phyloP scores from a whole-genome alignment of 2,329 filamentous ascomycete genomes.

The Cytospora piceicola region DNA sequence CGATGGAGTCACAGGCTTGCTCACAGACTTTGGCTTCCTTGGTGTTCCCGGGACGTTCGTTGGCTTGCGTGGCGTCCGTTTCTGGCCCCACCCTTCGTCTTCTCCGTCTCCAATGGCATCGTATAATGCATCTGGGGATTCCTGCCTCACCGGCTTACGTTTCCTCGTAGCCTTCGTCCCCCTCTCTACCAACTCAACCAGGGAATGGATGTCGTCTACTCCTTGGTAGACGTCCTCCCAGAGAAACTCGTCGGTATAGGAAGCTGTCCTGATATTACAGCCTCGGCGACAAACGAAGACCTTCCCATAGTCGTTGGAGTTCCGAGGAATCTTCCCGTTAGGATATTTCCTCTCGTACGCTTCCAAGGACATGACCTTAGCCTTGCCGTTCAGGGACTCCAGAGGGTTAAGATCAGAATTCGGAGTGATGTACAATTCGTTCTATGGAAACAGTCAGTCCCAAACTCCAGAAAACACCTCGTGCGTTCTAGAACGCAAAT shows the following conservation, averaged over 20 bases:
- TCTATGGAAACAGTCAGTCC: conserved; percentile 49
- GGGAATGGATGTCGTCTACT: conserved; percentile 62
- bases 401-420: conserved; percentile 87
- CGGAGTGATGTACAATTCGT: conserved; percentile 90
- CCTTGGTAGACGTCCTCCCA: conserved; percentile 86
- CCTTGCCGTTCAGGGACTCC: conserved; percentile 87
- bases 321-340: conserved; percentile 72
- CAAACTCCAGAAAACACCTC: not conserved
- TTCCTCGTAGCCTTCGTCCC: conserved; percentile 75
- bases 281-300: conserved; percentile 88
- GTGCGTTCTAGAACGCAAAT: not conserved
- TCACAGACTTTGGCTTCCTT: conserved; percentile 58
- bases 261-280: conserved; percentile 85
- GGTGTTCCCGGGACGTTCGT: conserved; percentile 51
- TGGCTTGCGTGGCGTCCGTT: conserved; percentile 41
- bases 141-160: conserved; percentile 37
- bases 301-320: conserved; percentile 77
- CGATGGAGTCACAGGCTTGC: conserved; percentile 47
- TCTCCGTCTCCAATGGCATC: conserved; percentile 39
- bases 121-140: conserved; percentile 40
- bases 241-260: conserved; percentile 87
- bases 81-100: conserved; percentile 41
- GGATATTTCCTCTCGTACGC: conserved; percentile 73
- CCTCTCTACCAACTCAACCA: conserved; percentile 70
- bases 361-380: conserved; percentile 74